Conservation (phyloP, 2,329 filamentous ascomycete genomes). For the Aspergillus phoenicis region DNA sequence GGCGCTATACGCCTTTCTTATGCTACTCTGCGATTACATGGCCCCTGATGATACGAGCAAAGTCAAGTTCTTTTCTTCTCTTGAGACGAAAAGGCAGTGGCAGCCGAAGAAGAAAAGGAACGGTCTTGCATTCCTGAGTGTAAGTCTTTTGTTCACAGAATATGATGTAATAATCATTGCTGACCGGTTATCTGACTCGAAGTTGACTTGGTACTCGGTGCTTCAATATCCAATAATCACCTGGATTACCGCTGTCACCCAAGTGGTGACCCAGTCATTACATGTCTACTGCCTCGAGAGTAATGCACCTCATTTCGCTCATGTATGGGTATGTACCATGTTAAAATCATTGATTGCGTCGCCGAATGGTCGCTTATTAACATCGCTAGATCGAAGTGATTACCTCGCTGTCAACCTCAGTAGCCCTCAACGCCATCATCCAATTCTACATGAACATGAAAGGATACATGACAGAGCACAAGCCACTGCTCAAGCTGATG, state of each 20-base stretch:
- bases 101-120: too few species aligned
- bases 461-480: constrained; percentile 28
- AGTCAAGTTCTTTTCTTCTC: background rate
- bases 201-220: constrained; percentile 8
- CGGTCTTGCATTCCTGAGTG: too few species aligned
- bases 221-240: constrained; percentile 45
- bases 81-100: too few species aligned
- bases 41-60: constrained; percentile 32
- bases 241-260: constrained; percentile 28
- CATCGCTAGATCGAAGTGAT: too few species aligned
- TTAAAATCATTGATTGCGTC: too few species aligned
- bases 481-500: constrained; percentile 35
- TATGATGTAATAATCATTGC: too few species aligned
- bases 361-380: too few species aligned
- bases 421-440: constrained; percentile 32
- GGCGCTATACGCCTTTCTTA: constrained; percentile 49
- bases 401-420: constrained; percentile 18
- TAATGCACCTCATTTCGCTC: constrained; percentile 36
- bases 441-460: constrained; percentile 32
- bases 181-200: background rate
- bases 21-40: constrained; percentile 49
- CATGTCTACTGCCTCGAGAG: constrained; percentile 36
- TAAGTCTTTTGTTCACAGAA: too few species aligned
- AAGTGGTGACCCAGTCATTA: constrained; percentile 34
- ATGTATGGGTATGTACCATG: constrained; percentile 36